Percentiles rank a stretch among this genome's conserved stretches.
phyloP scores from a whole-genome alignment of 1,139 yeast genomes.

The Pichia sp. region DNA sequence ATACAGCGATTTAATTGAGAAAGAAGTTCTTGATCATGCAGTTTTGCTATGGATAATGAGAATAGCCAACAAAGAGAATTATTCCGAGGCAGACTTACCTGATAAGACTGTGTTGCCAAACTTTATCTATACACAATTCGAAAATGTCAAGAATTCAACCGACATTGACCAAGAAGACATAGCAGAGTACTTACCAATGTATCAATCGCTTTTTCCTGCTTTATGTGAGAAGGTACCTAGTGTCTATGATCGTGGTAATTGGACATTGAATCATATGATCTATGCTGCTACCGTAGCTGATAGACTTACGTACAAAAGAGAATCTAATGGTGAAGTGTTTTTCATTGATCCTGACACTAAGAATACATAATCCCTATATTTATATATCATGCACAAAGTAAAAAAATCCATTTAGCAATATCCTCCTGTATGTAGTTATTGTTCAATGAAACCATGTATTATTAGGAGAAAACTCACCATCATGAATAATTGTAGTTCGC shows the following conservation, averaged over 20 bases:
- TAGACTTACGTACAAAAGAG: conserved; percentile 50
- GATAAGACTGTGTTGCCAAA: conserved; percentile 34
- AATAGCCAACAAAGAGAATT: conserved; percentile 41
- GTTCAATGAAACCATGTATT: too few species aligned
- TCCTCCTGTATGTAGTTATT: too few species aligned
- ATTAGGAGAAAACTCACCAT: too few species aligned
- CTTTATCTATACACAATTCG: conserved; percentile 44
- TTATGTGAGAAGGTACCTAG: conserved; percentile 52
- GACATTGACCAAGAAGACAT: conserved; percentile 41
- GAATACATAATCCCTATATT: too few species aligned
- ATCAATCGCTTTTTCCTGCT: conserved; percentile 49
- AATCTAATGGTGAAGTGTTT: conserved; percentile 53
- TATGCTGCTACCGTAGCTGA: conserved; percentile 56
- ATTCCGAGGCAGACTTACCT: conserved; percentile 15
- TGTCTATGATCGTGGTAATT: conserved; percentile 49
- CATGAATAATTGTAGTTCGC: too few species aligned
- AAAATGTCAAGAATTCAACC: conserved; percentile 33
- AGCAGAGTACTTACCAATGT: conserved; percentile 45
- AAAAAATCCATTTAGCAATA: too few species aligned
- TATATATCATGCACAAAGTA: too few species aligned
- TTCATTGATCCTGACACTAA: conserved; percentile 33
- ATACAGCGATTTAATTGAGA: conserved; percentile 43
- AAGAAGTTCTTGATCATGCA: conserved; percentile 49
- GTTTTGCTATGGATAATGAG: conserved; percentile 59
- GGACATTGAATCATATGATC: conserved; percentile 56